A percentile compares a stretch with the other conserved stretches of the same genome.
phyloP scores from a whole-genome alignment of 2,329 filamentous ascomycete species.

The Fusarium denticulatum region DNA sequence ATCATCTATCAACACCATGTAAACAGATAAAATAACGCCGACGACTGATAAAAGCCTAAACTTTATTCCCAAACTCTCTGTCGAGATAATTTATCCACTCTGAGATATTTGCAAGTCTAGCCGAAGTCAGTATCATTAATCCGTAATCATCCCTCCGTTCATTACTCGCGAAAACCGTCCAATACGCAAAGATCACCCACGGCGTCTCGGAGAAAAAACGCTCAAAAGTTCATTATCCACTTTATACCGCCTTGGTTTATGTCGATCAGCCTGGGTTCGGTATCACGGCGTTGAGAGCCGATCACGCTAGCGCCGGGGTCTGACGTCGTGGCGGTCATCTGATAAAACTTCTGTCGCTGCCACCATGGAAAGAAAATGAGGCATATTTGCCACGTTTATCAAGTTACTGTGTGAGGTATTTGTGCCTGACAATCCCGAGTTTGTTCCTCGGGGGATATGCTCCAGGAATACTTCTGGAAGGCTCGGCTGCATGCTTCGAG shows the following conservation, averaged over 20 bases:
- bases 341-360: neutral
- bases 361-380: neutral
- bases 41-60: neutral
- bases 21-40: neutral
- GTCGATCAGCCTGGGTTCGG: conserved; percentile 25
- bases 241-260: neutral
- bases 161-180: neutral
- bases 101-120: neutral
- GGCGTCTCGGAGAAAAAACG: neutral
- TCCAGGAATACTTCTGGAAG: neutral
- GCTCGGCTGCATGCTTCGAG: neutral
- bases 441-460: neutral
- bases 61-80: neutral
- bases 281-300: conserved; percentile 20
- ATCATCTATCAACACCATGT: neutral
- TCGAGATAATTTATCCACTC: neutral
- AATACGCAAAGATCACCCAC: neutral
- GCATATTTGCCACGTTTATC: neutral
- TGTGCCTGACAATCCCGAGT: neutral
- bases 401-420: neutral
- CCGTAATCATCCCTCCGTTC: neutral
- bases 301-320: conserved; percentile 18
- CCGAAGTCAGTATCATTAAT: neutral
- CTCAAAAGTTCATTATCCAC: neutral
- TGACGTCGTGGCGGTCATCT: neutral